phyloP scores from a whole-genome alignment of 2,329 filamentous ascomycete species.

The Aureobasidium pullulans region DNA sequence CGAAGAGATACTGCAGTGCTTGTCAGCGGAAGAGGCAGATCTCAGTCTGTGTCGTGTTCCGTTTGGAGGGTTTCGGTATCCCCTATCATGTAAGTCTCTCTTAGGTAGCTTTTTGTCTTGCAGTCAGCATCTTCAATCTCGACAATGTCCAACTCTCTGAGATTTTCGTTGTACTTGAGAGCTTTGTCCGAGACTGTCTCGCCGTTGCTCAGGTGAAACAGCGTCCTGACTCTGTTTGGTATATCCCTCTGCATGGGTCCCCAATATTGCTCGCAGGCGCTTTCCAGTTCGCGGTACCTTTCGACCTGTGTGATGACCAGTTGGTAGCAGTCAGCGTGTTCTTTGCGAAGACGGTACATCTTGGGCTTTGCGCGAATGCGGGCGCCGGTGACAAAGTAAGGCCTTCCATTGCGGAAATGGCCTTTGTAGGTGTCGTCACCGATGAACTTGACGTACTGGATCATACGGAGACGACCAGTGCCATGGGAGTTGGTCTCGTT shows the following conservation, averaged over 20 bases:
- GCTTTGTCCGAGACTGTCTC: not conserved
- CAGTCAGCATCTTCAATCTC: not conserved
- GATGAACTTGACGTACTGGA: not conserved
- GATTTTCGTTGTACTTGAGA: not conserved
- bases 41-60: not conserved
- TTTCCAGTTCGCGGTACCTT: not conserved
- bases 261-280: not conserved
- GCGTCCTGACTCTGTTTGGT: not conserved
- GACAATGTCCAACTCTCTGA: not conserved
- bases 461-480: not conserved
- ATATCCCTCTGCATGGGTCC: not conserved
- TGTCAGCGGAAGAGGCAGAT: not conserved
- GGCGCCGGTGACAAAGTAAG: not conserved
- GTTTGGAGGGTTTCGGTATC: not conserved
- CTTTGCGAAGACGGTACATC: not conserved
- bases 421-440: not conserved
- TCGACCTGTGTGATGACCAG: not conserved
- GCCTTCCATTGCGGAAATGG: not conserved
- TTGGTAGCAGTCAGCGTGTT: not conserved
- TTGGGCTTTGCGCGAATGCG: not conserved
- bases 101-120: not conserved
- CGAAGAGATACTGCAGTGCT: not conserved
- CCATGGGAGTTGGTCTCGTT: not conserved
- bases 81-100: not conserved
- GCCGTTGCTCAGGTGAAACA: not conserved